phyloP scores from a whole-genome alignment of 176 grass and related monocot genomes.

The Puya raimondii region DNA sequence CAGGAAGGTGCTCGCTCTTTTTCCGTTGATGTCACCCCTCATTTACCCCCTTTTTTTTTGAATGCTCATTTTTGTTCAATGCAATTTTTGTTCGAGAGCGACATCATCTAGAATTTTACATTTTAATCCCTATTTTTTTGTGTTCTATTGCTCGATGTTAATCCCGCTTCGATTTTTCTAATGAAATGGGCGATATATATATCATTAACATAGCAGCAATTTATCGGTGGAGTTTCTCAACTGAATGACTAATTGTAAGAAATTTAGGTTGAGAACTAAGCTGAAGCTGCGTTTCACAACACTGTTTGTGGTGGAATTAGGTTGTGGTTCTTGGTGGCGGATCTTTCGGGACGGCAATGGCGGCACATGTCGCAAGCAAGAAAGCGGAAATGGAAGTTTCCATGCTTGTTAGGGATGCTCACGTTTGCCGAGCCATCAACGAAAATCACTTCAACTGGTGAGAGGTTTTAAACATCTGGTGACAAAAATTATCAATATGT shows the following conservation, averaged over 20 bases:
- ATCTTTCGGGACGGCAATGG: constrained; percentile 86
- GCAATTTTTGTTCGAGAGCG: too few species aligned
- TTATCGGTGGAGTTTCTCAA: too few species aligned
- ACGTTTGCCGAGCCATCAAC: constrained; percentile 69
- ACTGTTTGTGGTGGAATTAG: constrained; percentile 16
- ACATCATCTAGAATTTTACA: too few species aligned
- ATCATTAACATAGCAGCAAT: too few species aligned
- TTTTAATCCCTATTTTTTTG: too few species aligned
- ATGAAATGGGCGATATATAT: too few species aligned
- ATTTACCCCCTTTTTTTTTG: too few species aligned
- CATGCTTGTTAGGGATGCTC: constrained; percentile 67
- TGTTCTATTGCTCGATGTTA: too few species aligned
- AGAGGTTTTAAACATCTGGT: not conserved
- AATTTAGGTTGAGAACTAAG: not conserved
- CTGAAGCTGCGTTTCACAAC: too few species aligned
- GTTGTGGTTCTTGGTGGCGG: constrained; percentile 74
- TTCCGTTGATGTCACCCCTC: not conserved
- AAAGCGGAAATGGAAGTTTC: constrained; percentile 56
- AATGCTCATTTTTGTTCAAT: too few species aligned
- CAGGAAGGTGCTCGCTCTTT: constrained; percentile 38
- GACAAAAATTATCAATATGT: not conserved
- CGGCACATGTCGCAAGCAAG: constrained; percentile 59
- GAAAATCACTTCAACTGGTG: constrained; percentile 51
- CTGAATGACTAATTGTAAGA: not conserved
- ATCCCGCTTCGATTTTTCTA: too few species aligned